Percentiles rank a stretch among this genome's conserved stretches.
Conservation (phyloP, 2,329 filamentous ascomycete species). For the Trichoderma oligosporum region DNA sequence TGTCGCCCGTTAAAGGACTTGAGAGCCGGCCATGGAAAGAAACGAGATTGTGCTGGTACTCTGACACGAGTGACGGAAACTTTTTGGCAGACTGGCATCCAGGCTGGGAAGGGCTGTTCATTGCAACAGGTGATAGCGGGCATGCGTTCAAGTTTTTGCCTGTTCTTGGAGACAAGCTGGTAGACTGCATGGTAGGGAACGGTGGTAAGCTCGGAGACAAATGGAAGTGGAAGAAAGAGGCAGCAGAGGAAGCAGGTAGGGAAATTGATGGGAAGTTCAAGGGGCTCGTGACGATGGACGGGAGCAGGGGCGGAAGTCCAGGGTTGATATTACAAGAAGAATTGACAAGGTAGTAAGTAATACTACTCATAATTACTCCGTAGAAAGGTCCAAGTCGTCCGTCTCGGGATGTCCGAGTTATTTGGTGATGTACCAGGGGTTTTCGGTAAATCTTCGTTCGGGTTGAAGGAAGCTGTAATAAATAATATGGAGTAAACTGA, state of each 20-base stretch:
- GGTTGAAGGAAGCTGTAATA: neutral
- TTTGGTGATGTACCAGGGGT: neutral
- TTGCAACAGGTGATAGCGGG: constrained; percentile 61
- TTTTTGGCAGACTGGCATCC: constrained; percentile 71
- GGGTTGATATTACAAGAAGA: constrained; percentile 46
- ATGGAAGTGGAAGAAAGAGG: constrained; percentile 62
- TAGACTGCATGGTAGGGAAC: constrained; percentile 49
- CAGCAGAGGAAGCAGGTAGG: constrained; percentile 34
- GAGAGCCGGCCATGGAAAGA: constrained; percentile 56
- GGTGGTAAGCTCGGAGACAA: constrained; percentile 52
- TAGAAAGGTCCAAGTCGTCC: too few species aligned
- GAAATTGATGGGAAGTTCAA: constrained; percentile 36
- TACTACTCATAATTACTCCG: too few species aligned
- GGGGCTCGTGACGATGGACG: constrained; percentile 49
- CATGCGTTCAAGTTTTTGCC: constrained; percentile 69
- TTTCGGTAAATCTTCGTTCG: neutral
- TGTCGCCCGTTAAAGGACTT: constrained; percentile 56
- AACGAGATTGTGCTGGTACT: constrained; percentile 71
- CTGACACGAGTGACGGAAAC: constrained; percentile 66
- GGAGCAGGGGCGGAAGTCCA: constrained; percentile 47
- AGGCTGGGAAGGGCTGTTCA: constrained; percentile 52
- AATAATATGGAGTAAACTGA: too few species aligned
- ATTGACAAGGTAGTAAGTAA: constrained; percentile 27
- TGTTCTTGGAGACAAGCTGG: constrained; percentile 59
- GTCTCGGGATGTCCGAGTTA: neutral